Conservation (phyloP, 2,329 filamentous ascomycete genomes). For the Thyridium curvatum region DNA sequence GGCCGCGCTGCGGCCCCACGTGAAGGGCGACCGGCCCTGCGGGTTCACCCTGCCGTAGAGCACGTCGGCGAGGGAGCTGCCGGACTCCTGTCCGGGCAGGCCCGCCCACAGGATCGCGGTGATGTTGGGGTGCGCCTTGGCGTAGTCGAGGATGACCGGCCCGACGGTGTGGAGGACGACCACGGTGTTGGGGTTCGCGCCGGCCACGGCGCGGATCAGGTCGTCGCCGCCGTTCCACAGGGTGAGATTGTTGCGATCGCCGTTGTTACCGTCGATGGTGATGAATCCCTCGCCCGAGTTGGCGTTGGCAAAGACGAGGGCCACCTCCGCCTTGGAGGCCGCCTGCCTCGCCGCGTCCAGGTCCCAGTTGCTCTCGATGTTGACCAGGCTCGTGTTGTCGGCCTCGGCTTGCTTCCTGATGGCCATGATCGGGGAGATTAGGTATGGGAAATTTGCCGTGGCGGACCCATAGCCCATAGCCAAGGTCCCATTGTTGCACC, state of each 20-base stretch:
- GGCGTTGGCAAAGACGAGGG: conserved; percentile 76
- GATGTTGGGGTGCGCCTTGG: conserved; percentile 50
- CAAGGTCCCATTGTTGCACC: conserved; percentile 76
- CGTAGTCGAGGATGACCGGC: conserved; percentile 58
- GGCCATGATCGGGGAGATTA: conserved; percentile 63
- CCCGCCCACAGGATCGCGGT: conserved; percentile 49
- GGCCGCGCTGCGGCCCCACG: conserved; percentile 61
- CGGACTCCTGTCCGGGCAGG: conserved; percentile 48
- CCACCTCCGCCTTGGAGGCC: conserved; percentile 59
- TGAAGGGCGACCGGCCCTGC: conserved; percentile 76
- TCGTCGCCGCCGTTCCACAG: conserved; percentile 71
- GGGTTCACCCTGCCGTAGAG: conserved; percentile 41
- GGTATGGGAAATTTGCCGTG: conserved; percentile 74
- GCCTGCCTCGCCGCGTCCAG: conserved; percentile 42
- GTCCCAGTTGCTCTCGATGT: conserved; percentile 38
- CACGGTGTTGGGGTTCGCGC: conserved; percentile 46
- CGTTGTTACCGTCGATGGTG: conserved; percentile 54
- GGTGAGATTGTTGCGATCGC: conserved; percentile 70
- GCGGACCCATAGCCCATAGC: conserved; percentile 85
- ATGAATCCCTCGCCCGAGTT: conserved; percentile 75
- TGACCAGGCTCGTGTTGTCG: conserved; percentile 49
- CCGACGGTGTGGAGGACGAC: conserved; percentile 49
- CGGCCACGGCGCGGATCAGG: conserved; percentile 65
- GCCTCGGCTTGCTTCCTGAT: conserved; percentile 48
- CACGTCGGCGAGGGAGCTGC: conserved; percentile 37